A percentile compares a stretch with the other conserved stretches of the same genome.
phyloP scores from a whole-genome alignment of 2,329 filamentous ascomycete species.

The Bisporella sp. region DNA sequence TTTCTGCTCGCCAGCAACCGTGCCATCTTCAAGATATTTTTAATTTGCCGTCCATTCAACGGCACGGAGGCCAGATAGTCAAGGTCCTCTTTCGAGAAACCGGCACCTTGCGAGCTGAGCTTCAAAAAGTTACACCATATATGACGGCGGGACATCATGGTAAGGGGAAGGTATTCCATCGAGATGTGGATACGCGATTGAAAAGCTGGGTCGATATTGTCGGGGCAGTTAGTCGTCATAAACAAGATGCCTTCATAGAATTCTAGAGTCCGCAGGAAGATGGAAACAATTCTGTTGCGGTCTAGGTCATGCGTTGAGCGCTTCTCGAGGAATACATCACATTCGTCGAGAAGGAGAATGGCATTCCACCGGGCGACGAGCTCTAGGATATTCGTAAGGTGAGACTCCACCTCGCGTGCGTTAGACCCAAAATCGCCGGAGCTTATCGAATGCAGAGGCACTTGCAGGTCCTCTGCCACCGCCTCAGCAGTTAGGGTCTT shows the following conservation, averaged over 20 bases:
- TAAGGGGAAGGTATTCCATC: conserved; percentile 20
- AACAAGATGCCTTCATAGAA: no score
- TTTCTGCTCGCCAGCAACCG: no score
- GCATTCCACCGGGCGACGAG: conserved; percentile 65
- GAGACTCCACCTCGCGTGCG: conserved; percentile 17
- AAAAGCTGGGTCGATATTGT: conserved; percentile 28
- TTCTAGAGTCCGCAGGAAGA: conserved; percentile 31
- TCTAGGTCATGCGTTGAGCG: conserved; percentile 22
- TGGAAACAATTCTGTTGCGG: conserved; percentile 25
- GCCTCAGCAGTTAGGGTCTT: conserved; percentile 14
- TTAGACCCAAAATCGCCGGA: conserved; percentile 42
- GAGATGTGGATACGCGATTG: conserved; percentile 27
- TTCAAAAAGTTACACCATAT: conserved; percentile 19
- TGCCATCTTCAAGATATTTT: conserved; percentile 29
- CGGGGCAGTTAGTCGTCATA: conserved; percentile 30
- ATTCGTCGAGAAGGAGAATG: conserved; percentile 30
- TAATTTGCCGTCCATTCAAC: conserved; percentile 30
- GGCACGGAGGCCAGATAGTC: conserved; percentile 13
- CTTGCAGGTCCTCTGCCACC: conserved; percentile 8
- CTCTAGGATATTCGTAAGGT: conserved; percentile 54
- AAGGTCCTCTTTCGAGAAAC: conserved; percentile 15
- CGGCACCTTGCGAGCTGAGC: conserved; percentile 13
- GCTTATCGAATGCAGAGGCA: conserved; percentile 28
- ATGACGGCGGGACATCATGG: conserved; percentile 12
- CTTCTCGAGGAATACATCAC: conserved; percentile 30